phyloP scores from a whole-genome alignment of 495 filamentous ascomycete species.

The Podospora pseudocomata region DNA sequence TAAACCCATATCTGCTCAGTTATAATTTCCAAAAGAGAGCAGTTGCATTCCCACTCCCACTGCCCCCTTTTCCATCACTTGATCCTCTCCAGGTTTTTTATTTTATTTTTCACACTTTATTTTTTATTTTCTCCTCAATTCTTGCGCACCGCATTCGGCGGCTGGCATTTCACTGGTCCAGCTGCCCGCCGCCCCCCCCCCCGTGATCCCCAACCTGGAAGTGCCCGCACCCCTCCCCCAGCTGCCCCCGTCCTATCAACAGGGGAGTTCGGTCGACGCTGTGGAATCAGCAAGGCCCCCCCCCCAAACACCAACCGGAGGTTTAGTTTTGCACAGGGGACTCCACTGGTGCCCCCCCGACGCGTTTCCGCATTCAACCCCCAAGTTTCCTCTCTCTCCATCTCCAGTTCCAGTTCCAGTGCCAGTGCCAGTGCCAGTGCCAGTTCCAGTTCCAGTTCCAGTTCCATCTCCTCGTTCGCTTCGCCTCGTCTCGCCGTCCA shows the following conservation, averaged over 20 bases:
- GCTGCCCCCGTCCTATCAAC: slow-evolving; percentile 20
- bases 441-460: background rate
- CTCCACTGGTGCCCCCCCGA: slow-evolving; percentile 17
- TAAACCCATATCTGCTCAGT: background rate
- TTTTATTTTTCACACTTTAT: background rate
- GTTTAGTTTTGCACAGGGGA: slow-evolving; percentile 28
- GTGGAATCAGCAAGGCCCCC: slow-evolving; percentile 5
- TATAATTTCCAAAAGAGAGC: background rate
- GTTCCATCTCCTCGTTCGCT: slow-evolving; percentile 1
- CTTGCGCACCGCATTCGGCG: background rate
- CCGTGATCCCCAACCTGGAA: no score
- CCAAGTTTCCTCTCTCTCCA: background rate
- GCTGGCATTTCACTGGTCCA: background rate
- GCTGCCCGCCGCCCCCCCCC: background rate
- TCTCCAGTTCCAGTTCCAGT: background rate
- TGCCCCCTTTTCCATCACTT: no score
- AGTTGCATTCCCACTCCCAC: background rate
- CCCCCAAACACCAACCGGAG: slow-evolving; percentile 18
- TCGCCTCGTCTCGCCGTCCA: slow-evolving; percentile 7
- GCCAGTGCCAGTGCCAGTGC: no score
- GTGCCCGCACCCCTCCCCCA: no score
- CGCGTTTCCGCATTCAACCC: slow-evolving; percentile 16
- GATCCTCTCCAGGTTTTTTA: no score
- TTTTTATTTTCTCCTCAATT: background rate
- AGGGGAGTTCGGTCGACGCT: slow-evolving; percentile 7